These are phyloP conservation scores for Saccharomycopsis vini DNA, from an alignment of 805 yeast genomes.

Conservation along the genomic window DNA sequence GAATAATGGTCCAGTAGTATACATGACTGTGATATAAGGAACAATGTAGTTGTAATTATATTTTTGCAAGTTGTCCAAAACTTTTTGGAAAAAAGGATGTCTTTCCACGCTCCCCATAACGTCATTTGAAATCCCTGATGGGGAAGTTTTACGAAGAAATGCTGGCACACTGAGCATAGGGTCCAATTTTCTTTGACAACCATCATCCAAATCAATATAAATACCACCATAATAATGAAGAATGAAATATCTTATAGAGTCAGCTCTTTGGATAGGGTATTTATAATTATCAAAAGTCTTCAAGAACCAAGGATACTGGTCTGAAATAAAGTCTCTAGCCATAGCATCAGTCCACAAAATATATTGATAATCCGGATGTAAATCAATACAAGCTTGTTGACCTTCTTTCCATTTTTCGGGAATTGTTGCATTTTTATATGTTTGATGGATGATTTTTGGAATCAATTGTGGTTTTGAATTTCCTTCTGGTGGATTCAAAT, in stretches of 20 bases:
- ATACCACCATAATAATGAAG: constrained; percentile 80
- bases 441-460: constrained; percentile 89
- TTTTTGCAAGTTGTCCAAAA: constrained; percentile 50
- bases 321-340: constrained; percentile 68
- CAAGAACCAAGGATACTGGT: constrained; percentile 81
- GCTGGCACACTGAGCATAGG: constrained; percentile 78
- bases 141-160: constrained; percentile 76
- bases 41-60: constrained; percentile 69
- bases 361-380: constrained; percentile 84
- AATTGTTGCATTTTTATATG: constrained; percentile 69
- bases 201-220: constrained; percentile 85
- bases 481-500: constrained; percentile 46
- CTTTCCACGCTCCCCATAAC: constrained; percentile 84
- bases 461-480: constrained; percentile 46
- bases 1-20: constrained; percentile 85
- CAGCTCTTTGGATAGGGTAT: constrained; percentile 83
- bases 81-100: constrained; percentile 77
- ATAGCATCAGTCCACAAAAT: constrained; percentile 84
- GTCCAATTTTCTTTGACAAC: constrained; percentile 70
- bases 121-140: constrained; percentile 88
- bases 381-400: constrained; percentile 63
- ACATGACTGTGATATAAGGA: constrained; percentile 89
- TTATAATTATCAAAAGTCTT: constrained; percentile 67
- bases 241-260: constrained; percentile 81
- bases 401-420: constrained; percentile 80